Conservation (phyloP, 1,139 yeast genomes). For the Trichomonascaceae sp. region DNA sequence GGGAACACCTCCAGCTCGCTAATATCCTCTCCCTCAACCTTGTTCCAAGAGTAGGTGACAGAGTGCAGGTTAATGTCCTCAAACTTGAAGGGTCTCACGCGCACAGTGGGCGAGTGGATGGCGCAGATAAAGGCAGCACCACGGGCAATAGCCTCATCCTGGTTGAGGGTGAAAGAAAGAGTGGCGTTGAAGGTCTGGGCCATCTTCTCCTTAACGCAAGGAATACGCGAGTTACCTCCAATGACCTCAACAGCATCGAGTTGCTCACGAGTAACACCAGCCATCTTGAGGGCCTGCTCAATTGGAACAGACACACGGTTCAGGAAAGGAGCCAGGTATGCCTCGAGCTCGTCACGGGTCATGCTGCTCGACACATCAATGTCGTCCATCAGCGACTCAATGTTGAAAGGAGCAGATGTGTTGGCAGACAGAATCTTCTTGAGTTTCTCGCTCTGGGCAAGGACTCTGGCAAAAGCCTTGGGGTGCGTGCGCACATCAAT, state of each 20-base stretch:
- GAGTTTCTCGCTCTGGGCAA: slow-evolving; percentile 81
- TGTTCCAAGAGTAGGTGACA: slow-evolving; percentile 91
- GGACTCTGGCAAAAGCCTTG: slow-evolving; percentile 89
- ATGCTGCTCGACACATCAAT: slow-evolving; percentile 86
- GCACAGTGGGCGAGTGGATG: slow-evolving; percentile 95
- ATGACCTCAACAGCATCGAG: slow-evolving; percentile 86
- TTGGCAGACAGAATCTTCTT: slow-evolving; percentile 96
- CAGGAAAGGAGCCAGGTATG: slow-evolving; percentile 69
- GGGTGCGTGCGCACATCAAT: slow-evolving; percentile 83
- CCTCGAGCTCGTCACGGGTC: slow-evolving; percentile 88
- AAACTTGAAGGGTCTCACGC: slow-evolving; percentile 97
- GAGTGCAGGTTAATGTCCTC: slow-evolving; percentile 89
- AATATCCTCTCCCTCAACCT: slow-evolving; percentile 79
- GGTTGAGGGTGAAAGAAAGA: slow-evolving; percentile 92
- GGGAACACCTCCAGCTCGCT: slow-evolving; percentile 96
- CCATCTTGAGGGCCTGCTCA: slow-evolving; percentile 68
- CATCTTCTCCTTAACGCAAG: slow-evolving; percentile 73
- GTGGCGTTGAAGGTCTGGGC: slow-evolving; percentile 76
- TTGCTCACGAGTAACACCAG: slow-evolving; percentile 59
- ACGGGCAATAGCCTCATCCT: slow-evolving; percentile 97
- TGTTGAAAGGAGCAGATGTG: slow-evolving; percentile 85
- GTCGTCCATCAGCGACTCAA: slow-evolving; percentile 95
- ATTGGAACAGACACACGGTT: slow-evolving; percentile 65
- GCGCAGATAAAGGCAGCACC: slow-evolving; percentile 99
- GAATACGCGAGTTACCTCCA: slow-evolving; percentile 99